Evolutionary conservation across 306 rosid genomes (phyloP).

Genomic region (Acacia confusa): DNA sequence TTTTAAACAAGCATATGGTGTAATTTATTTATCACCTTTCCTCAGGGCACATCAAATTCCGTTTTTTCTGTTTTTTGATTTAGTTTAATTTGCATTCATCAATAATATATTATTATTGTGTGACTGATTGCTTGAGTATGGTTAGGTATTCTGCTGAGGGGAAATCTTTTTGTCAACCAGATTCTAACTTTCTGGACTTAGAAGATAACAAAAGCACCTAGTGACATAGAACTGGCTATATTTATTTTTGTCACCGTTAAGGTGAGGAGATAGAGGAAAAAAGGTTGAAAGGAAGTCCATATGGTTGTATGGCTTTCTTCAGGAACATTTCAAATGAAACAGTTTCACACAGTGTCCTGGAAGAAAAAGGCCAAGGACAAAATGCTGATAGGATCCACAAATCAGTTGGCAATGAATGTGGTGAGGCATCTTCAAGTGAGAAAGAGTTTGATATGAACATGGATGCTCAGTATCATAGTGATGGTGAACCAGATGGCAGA

Average conservation of each 20-base stretch:
- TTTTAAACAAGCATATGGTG: not conserved
- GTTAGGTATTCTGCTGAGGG: slow-evolving; percentile 21
- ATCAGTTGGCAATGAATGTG: slow-evolving; percentile 59
- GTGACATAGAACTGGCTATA: slow-evolving; percentile 13
- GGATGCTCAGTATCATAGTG: slow-evolving; percentile 78
- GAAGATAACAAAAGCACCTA: slow-evolving; percentile 40
- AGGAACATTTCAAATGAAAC: slow-evolving; percentile 73
- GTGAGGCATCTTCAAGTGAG: slow-evolving; percentile 63
- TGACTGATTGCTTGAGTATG: slow-evolving; percentile 7
- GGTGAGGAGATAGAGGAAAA: slow-evolving; percentile 34
- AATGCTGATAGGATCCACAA: slow-evolving; percentile 52
- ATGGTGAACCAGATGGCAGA: slow-evolving; percentile 62
- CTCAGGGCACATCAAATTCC: not conserved
- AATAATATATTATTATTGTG: not conserved
- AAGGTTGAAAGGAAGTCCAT: slow-evolving; percentile 43
- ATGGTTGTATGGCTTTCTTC: slow-evolving; percentile 80
- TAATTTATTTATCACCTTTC: not conserved
- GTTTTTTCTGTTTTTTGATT: slow-evolving; percentile 22
- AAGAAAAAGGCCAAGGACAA: slow-evolving; percentile 69
- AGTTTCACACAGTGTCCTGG: slow-evolving; percentile 66
- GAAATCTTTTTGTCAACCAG: slow-evolving; percentile 36
- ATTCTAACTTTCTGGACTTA: slow-evolving; percentile 29
- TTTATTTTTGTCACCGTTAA: slow-evolving; percentile 24
- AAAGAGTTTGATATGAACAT: slow-evolving; percentile 82
- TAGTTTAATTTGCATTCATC: slow-evolving; percentile 10